Evolutionary conservation across 2,329 filamentous ascomycete species (phyloP).

Genomic region (Diplodia sapinea): DNA sequence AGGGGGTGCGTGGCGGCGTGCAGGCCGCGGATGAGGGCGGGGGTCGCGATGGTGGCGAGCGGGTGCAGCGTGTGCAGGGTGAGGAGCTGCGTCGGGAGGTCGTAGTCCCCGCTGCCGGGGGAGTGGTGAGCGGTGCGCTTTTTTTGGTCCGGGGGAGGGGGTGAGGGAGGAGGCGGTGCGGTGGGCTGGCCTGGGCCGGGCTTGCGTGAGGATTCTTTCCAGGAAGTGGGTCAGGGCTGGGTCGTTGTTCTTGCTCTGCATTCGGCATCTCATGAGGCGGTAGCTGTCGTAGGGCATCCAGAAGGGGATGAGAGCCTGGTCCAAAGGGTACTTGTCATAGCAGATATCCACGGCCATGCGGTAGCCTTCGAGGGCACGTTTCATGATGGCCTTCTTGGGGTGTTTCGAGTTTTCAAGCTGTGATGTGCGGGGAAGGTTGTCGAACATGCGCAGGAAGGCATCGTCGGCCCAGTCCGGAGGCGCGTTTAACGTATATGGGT

Average conservation of each 20-base stretch:
- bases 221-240: not conserved
- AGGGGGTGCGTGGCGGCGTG: too few species aligned
- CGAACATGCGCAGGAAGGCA: not conserved
- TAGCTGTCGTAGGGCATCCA: not conserved
- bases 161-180: too few species aligned
- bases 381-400: not conserved
- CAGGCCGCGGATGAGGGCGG: not conserved
- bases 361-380: not conserved
- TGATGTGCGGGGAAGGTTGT: not conserved
- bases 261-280: not conserved
- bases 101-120: not conserved
- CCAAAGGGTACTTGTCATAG: not conserved
- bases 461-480: not conserved
- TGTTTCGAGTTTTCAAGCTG: not conserved
- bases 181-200: too few species aligned
- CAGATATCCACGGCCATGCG: not conserved
- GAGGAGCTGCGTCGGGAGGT: not conserved
- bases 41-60: not conserved
- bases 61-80: not conserved
- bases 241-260: not conserved
- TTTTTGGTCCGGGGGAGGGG: too few species aligned
- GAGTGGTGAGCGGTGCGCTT: not conserved
- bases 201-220: not conserved
- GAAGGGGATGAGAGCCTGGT: not conserved
- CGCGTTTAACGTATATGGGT: too few species aligned